Evolutionary conservation across 2,329 filamentous ascomycete genomes (phyloP).

Genomic region (Penicillium carneum): DNA sequence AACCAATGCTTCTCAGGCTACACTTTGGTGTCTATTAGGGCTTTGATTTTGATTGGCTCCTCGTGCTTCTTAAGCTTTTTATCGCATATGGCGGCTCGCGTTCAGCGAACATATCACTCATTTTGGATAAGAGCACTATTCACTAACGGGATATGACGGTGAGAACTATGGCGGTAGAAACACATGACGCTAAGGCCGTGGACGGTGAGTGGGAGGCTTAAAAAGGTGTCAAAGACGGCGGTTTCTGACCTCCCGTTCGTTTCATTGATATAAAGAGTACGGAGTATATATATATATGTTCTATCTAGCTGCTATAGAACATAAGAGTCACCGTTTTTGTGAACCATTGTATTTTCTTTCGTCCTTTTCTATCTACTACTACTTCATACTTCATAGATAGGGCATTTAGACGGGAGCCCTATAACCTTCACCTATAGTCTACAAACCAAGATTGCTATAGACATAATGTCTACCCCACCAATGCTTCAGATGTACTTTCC

Average conservation of each 20-base stretch:
- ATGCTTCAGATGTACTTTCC: not conserved
- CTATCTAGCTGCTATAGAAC: not conserved
- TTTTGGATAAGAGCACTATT: too few species aligned
- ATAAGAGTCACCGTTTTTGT: not conserved
- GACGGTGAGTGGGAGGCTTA: constrained; percentile 26
- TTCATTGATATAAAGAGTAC: constrained; percentile 8
- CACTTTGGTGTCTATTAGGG: too few species aligned
- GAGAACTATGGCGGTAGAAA: too few species aligned
- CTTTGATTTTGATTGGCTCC: too few species aligned
- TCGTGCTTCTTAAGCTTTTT: too few species aligned
- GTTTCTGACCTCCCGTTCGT: constrained; percentile 31
- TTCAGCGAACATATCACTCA: too few species aligned
- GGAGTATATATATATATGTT: not conserved
- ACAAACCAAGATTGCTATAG: not conserved
- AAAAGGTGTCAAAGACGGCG: constrained; percentile 29
- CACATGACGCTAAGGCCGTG: constrained; percentile 23
- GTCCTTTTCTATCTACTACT: too few species aligned
- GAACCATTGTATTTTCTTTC: not conserved
- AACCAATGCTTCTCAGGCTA: too few species aligned
- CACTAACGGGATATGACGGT: too few species aligned
- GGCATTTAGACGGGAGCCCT: not conserved
- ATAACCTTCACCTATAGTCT: not conserved
- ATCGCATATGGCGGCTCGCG: too few species aligned
- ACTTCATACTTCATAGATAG: not conserved
- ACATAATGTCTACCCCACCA: not conserved